Conservation (phyloP, 192 early-diverging fungal genomes). For the Backusella australiensis region DNA sequence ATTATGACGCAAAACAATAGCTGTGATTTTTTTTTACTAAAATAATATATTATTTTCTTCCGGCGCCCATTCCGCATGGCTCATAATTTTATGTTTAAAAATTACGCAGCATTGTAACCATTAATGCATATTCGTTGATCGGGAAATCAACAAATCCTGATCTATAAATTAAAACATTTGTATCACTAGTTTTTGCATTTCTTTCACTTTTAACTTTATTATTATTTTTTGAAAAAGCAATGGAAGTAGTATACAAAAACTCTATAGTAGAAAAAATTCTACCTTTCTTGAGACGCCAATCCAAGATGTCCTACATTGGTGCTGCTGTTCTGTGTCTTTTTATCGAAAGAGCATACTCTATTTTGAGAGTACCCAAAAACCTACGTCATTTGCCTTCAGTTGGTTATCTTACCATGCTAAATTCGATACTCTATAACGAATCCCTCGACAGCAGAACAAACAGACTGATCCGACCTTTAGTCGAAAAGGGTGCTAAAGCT, state of each 20-base stretch:
- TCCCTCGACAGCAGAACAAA: neutral
- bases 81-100: neutral
- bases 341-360: neutral
- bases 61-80: neutral
- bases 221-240: neutral
- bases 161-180: neutral
- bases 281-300: neutral
- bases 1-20: neutral
- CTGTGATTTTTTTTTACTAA: neutral
- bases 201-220: neutral
- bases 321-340: neutral
- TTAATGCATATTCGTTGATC: neutral
- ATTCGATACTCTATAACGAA: neutral
- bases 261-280: neutral
- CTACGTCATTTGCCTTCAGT: neutral
- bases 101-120: neutral
- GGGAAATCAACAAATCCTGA: neutral
- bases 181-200: neutral
- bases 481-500: neutral
- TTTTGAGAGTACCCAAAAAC: neutral
- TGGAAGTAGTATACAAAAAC: slow-evolving; percentile 5
- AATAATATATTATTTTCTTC: neutral
- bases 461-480: neutral
- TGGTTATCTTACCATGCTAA: neutral
- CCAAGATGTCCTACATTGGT: slow-evolving; percentile 4